phyloP scores from a whole-genome alignment of 2,329 filamentous ascomycete species.

The Truncatella angustata region DNA sequence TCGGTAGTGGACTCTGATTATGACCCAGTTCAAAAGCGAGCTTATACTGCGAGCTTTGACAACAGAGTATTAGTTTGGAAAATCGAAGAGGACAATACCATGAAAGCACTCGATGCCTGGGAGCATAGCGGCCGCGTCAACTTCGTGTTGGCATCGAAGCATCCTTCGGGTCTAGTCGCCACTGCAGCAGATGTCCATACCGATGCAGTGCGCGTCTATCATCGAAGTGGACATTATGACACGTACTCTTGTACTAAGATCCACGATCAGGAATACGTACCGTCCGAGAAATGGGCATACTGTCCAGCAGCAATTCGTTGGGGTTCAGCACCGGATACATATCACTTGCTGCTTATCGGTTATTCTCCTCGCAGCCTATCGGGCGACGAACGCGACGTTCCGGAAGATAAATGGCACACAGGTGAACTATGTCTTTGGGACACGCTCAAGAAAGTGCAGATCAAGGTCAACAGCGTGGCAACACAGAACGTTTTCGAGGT shows the following conservation, averaged over 20 bases:
- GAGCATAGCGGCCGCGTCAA: slow-evolving; percentile 58
- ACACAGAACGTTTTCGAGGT: slow-evolving; percentile 65
- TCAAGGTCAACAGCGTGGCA: slow-evolving; percentile 49
- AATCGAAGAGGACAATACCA: slow-evolving; percentile 36
- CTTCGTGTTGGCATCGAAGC: slow-evolving; percentile 56
- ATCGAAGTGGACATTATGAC: slow-evolving; percentile 30
- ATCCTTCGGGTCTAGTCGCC: slow-evolving; percentile 49
- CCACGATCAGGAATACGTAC: slow-evolving; percentile 29
- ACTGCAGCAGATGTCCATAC: slow-evolving; percentile 56
- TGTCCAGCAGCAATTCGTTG: slow-evolving; percentile 63
- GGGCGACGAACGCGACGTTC: slow-evolving; percentile 56
- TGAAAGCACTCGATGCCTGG: slow-evolving; percentile 52
- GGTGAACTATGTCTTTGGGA: slow-evolving; percentile 64
- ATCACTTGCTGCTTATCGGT: slow-evolving; percentile 57
- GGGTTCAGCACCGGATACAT: slow-evolving; percentile 44
- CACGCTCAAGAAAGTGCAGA: slow-evolving; percentile 37
- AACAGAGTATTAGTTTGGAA: slow-evolving; percentile 60
- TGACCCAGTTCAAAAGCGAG: slow-evolving; percentile 40
- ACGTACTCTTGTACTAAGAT: slow-evolving; percentile 30
- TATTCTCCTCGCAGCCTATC: slow-evolving; percentile 59
- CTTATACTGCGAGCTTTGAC: slow-evolving; percentile 63
- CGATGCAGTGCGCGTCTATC: slow-evolving; percentile 57
- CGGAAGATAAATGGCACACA: slow-evolving; percentile 53
- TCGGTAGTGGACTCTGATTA: slow-evolving; percentile 63
- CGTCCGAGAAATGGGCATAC: slow-evolving; percentile 56